These are phyloP conservation scores for Xylariaceae sp. DNA, from an alignment of 2,329 filamentous ascomycete genomes.

Conservation along the genomic window DNA sequence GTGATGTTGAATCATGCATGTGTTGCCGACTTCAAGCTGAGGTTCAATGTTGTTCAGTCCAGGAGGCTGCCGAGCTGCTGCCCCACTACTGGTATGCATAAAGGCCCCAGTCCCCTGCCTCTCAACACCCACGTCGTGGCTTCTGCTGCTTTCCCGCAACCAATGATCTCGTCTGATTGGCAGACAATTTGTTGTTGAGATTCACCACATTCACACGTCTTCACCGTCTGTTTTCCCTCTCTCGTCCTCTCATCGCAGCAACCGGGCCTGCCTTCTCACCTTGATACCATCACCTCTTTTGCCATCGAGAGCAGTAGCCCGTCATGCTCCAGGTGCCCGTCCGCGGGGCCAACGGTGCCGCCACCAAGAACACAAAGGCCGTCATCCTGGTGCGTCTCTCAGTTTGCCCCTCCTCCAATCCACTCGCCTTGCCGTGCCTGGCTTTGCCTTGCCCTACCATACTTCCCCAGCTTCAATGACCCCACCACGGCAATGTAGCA, in stretches of 20 bases:
- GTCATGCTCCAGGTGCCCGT: constrained; percentile 57
- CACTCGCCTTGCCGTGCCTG: constrained; percentile 13
- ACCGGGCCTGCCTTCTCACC: neutral
- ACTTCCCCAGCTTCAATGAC: constrained; percentile 21
- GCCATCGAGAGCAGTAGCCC: constrained; percentile 9
- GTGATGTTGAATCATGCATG: no score
- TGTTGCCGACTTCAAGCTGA: no score
- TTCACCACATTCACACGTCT: neutral
- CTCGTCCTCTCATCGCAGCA: constrained; percentile 1
- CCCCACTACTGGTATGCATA: no score
- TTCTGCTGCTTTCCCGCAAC: no score
- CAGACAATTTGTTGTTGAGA: constrained; percentile 7
- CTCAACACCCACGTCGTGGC: no score
- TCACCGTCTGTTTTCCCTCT: constrained; percentile 13
- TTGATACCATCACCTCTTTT: neutral
- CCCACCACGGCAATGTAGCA: constrained; percentile 10
- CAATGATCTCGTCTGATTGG: no score
- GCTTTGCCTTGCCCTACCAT: no score
- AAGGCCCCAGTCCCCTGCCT: no score
- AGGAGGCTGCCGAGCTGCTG: no score
- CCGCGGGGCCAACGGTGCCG: constrained; percentile 47
- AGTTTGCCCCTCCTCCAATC: constrained; percentile 13
- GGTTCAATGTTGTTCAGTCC: no score
- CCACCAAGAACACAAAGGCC: constrained; percentile 73
- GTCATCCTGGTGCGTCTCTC: constrained; percentile 75